Evolutionary conservation across 78 protist genomes (phyloP).

Genomic region (Guillardia theta): DNA sequence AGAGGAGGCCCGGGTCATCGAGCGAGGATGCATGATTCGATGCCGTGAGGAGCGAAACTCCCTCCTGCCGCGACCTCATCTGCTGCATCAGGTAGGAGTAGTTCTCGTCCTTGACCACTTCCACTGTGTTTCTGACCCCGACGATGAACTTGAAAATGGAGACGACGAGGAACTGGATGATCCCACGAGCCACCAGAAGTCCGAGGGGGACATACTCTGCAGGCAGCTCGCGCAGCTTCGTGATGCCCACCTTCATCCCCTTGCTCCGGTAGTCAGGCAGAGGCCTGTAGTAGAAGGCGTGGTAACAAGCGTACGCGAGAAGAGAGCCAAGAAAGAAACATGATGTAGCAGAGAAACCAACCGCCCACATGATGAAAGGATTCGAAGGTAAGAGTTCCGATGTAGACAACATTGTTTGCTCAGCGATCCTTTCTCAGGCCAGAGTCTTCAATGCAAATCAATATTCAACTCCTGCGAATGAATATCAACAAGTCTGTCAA

Average conservation of each 20-base stretch:
- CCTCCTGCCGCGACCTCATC: background rate
- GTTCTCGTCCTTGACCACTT: background rate
- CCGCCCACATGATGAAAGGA: too few species aligned
- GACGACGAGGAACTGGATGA: background rate
- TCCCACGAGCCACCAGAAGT: background rate
- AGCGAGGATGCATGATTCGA: background rate
- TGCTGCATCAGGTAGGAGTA: background rate
- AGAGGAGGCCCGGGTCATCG: background rate
- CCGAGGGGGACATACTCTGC: background rate
- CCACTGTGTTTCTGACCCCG: background rate
- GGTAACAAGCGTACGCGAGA: too few species aligned
- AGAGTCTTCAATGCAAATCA: too few species aligned
- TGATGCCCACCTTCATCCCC: background rate
- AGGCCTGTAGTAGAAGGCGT: background rate
- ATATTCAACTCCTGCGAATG: too few species aligned
- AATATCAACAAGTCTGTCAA: too few species aligned
- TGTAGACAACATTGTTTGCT: too few species aligned
- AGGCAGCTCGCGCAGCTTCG: background rate
- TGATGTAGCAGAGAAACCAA: too few species aligned
- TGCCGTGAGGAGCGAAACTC: background rate
- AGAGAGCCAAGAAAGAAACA: too few species aligned
- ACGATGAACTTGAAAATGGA: background rate
- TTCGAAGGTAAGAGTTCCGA: too few species aligned
- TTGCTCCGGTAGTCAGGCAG: background rate
- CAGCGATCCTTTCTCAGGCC: too few species aligned